Evolutionary conservation across 2,329 filamentous ascomycete genomes (phyloP), one percentile per base, ranked within the genome.

Genomic region (Aspergillus aculeatinus): DNA sequence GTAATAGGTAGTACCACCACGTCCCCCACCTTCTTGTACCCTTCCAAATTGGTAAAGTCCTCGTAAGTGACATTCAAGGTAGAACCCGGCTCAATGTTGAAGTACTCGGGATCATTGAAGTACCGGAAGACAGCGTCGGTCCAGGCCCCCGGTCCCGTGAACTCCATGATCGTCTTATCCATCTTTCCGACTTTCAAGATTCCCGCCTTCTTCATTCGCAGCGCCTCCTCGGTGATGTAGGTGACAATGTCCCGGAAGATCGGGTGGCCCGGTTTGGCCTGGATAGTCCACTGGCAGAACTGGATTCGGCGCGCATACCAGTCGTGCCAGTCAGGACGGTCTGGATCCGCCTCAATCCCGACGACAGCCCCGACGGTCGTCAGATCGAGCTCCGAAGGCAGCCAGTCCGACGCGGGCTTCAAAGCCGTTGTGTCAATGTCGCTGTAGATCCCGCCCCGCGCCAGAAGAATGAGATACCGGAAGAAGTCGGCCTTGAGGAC

Each of bases 211-310:
- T 96, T 92, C 77, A 89, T 85, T 60, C 83, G 81, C 53, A 98
- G 81, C 0, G 93, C 90, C 73, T 93, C 87, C 65, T 91, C 84
- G 0, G 94, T 96, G 71, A 99, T 93, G 66, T 88, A 89, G 14
- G 89, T 83, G 33, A 99, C 92, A 62, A 96, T 86, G 62, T 97
- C 91, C 63, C 93, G 87, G 60, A 99, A 83, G 12, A 96, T 87
- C 0, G 95, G 95, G 74, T 99, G 95, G 11, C 95, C 95, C 0
- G 94, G 90, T 77, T 99, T 99, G 59, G 90, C 82, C 77, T 98
- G 94, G 64, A 99, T 97, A 1, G 95, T 99, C 95, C 95, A 99
- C 76, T 99, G 95, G 79, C 95, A 99, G 77, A 99, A 98, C 74
- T 98, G 95, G 62, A 99, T 93, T 64, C 94, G 87, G 61, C 95